These are phyloP conservation scores for Bothriochloa decipiens DNA, from an alignment of 176 grass and related monocot species.

Conservation along the genomic window DNA sequence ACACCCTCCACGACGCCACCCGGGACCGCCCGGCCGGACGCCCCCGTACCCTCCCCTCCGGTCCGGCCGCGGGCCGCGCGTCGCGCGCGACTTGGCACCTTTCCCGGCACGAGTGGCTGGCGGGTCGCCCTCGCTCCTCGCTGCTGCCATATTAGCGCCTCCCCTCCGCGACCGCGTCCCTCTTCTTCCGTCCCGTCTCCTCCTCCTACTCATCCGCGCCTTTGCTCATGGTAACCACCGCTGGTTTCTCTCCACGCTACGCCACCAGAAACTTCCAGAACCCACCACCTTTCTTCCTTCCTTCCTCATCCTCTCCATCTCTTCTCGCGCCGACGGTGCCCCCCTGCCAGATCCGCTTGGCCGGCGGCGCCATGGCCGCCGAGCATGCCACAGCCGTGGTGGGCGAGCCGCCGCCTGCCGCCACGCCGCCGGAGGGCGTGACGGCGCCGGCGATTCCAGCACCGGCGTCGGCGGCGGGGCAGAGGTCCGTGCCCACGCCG, in stretches of 20 bases:
- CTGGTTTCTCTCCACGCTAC: slow-evolving; percentile 32
- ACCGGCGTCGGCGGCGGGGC: not conserved
- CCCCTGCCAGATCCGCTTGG: slow-evolving; percentile 28
- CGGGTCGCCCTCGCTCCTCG: slow-evolving; percentile 13
- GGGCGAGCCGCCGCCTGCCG: not conserved
- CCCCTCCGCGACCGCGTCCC: slow-evolving; percentile 1
- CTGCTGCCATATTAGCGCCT: slow-evolving; percentile 34
- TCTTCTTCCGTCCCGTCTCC: not conserved
- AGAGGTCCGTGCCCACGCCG: slow-evolving; percentile 72
- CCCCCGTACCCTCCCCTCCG: no score
- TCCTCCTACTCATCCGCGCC: not conserved
- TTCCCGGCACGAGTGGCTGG: not conserved
- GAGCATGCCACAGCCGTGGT: not conserved
- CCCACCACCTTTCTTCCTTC: not conserved
- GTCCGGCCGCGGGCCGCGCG: no score
- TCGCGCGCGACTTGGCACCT: not conserved
- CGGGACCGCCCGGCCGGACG: not conserved
- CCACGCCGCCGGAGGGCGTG: slow-evolving; percentile 1
- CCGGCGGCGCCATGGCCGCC: slow-evolving; percentile 19
- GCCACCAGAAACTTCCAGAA: slow-evolving; percentile 63
- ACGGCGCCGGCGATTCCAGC: not conserved
- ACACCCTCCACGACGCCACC: not conserved
- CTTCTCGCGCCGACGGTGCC: slow-evolving; percentile 1
- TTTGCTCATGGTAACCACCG: not conserved
- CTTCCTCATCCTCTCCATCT: not conserved